These are phyloP conservation scores for Penicillium cataractarum DNA, from an alignment of 495 filamentous ascomycete genomes.

Conservation along the genomic window DNA sequence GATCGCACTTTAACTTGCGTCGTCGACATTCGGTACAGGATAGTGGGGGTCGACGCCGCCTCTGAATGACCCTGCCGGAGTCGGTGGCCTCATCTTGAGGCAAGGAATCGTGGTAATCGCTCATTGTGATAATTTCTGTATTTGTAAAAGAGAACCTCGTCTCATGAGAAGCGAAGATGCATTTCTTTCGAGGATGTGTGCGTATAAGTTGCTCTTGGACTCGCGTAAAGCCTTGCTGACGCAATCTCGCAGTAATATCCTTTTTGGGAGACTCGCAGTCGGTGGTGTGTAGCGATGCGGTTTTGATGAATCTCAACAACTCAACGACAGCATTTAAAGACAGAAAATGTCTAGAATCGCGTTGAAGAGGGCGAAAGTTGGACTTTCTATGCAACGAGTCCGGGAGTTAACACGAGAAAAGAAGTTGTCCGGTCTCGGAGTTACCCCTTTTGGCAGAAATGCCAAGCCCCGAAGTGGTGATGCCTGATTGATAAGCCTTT, in stretches of 20 bases:
- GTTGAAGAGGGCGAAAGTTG: slow-evolving; percentile 2
- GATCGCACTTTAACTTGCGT: slow-evolving; percentile 73
- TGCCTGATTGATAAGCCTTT: slow-evolving; percentile 22
- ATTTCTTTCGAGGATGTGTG: background rate
- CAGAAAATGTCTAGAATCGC: background rate
- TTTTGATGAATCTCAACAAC: too few relatives aligned
- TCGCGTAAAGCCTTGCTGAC: slow-evolving; percentile 6
- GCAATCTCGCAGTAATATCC: background rate
- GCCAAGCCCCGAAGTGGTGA: slow-evolving; percentile 18
- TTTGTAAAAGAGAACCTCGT: background rate
- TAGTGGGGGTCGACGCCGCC: slow-evolving; percentile 44
- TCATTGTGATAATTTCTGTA: background rate
- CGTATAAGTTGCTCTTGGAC: background rate
- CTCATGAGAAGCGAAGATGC: background rate
- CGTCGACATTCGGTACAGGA: slow-evolving; percentile 59
- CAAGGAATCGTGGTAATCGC: slow-evolving; percentile 9
- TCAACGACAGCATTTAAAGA: background rate
- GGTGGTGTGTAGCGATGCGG: too few relatives aligned
- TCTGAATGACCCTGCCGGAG: slow-evolving; percentile 25
- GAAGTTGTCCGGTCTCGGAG: slow-evolving; percentile 21
- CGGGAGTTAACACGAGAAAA: slow-evolving; percentile 11
- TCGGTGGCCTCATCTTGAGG: slow-evolving; percentile 17
- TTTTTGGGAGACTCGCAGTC: background rate
- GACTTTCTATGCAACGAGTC: slow-evolving; percentile 11
- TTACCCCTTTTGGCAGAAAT: slow-evolving; percentile 16